Conservation (phyloP, 202 grass and related monocot species). For the Panicum virgatum region DNA sequence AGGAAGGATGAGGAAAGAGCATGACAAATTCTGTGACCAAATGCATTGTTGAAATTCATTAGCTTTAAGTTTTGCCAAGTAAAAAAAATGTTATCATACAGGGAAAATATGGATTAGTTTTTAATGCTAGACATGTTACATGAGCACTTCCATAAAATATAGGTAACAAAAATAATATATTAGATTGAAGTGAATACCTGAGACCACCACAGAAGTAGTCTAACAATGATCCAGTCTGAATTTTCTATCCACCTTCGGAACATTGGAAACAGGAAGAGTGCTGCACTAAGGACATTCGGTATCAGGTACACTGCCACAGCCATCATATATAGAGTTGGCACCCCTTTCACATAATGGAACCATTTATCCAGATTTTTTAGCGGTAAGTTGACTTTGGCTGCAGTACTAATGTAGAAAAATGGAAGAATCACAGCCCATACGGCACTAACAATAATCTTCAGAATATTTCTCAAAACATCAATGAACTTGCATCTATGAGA, state of each 20-base stretch:
- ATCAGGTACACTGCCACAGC: conserved; percentile 82
- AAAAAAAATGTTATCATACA: background rate
- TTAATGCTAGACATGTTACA: background rate
- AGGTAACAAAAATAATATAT: background rate
- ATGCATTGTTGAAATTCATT: background rate
- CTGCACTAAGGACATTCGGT: conserved; percentile 70
- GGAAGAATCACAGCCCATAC: conserved; percentile 84
- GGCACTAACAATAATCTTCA: conserved; percentile 77
- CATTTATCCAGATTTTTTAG: conserved; percentile 48
- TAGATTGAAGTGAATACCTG: conserved; percentile 57
- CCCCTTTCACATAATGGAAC: conserved; percentile 66
- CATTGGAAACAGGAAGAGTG: conserved; percentile 85
- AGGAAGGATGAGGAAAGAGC: background rate
- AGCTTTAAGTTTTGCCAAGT: background rate
- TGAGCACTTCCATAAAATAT: background rate
- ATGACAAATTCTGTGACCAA: background rate
- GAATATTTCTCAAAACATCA: conserved; percentile 72
- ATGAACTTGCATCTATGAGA: conserved; percentile 78
- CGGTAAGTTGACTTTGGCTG: conserved; percentile 60
- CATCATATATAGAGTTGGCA: conserved; percentile 81
- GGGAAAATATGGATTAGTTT: background rate
- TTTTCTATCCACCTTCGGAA: conserved; percentile 87
- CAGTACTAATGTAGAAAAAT: conserved; percentile 75
- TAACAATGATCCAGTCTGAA: conserved; percentile 82
- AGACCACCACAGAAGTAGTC: conserved; percentile 93